phyloP scores from a whole-genome alignment of 306 rosid species.

The Citrullus colocynthis region DNA sequence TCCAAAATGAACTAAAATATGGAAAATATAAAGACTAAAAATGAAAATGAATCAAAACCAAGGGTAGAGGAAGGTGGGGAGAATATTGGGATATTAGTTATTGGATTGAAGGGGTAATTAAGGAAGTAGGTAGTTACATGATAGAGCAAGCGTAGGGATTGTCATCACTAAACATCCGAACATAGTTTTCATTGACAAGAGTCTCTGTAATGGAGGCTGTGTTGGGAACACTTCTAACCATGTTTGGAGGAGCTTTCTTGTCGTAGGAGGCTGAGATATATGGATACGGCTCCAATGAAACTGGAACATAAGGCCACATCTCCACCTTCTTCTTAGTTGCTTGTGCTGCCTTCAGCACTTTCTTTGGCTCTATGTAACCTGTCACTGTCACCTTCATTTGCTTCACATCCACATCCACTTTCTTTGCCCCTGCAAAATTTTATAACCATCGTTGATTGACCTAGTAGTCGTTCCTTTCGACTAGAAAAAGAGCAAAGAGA shows the following conservation, averaged over 20 bases:
- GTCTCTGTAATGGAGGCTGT: constrained; percentile 39
- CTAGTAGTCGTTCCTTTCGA: too few relatives aligned
- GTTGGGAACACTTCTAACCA: constrained; percentile 63
- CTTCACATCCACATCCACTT: constrained; percentile 80
- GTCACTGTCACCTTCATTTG: constrained; percentile 91
- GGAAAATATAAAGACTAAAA: too few relatives aligned
- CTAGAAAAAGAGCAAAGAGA: background rate
- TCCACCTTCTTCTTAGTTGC: constrained; percentile 91
- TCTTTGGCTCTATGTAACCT: constrained; percentile 76
- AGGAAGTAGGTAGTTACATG: constrained; percentile 26
- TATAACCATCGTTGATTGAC: background rate
- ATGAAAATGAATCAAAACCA: too few relatives aligned
- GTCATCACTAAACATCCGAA: constrained; percentile 62
- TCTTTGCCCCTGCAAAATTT: constrained; percentile 48
- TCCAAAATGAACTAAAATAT: too few relatives aligned
- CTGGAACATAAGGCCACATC: constrained; percentile 90
- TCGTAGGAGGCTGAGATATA: constrained; percentile 72
- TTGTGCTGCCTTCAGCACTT: constrained; percentile 84
- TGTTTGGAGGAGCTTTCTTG: constrained; percentile 94
- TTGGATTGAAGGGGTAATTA: background rate
- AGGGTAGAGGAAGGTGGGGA: too few relatives aligned
- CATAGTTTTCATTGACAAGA: constrained; percentile 45
- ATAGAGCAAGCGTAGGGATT: constrained; percentile 78
- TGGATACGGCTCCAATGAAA: constrained; percentile 61
- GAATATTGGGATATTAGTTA: background rate